These are phyloP conservation scores for Calocera viscosa DNA, from an alignment of 768 basidiomycete species.

Conservation along the genomic window DNA sequence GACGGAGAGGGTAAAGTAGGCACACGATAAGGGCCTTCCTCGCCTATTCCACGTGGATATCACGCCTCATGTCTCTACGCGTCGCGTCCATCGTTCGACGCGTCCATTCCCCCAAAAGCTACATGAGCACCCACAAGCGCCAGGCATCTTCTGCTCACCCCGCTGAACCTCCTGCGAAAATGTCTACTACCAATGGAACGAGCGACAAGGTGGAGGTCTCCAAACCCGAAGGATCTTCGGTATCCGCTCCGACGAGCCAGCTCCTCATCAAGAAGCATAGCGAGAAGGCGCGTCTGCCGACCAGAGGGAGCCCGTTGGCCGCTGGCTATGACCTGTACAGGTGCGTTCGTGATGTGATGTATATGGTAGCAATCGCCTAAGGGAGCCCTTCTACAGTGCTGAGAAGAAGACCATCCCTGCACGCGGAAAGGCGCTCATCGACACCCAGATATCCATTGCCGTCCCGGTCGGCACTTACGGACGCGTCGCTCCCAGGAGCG, in stretches of 20 bases:
- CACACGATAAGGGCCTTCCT: conserved; percentile 3
- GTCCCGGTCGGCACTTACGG: conserved; percentile 91
- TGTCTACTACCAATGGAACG: conserved; percentile 1
- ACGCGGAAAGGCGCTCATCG: conserved; percentile 78
- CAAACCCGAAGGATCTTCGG: neutral
- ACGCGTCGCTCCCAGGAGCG: conserved; percentile 89
- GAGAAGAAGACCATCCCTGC: conserved; percentile 76
- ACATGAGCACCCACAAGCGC: conserved; percentile 8
- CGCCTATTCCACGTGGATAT: conserved; percentile 4
- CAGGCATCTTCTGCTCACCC: conserved; percentile 1
- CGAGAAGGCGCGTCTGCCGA: conserved; percentile 69
- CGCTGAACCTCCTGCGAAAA: neutral
- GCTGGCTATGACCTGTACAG: conserved; percentile 95
- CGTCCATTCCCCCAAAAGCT: neutral
- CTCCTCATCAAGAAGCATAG: conserved; percentile 79
- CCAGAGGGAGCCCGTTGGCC: conserved; percentile 69
- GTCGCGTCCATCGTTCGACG: neutral
- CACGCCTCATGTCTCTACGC: conserved; percentile 7
- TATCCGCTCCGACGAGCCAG: conserved; percentile 9
- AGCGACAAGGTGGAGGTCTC: neutral
- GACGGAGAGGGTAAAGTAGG: neutral
- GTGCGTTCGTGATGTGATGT: conserved; percentile 32
- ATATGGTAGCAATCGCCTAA: neutral
- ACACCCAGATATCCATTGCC: conserved; percentile 86
- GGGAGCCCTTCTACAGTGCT: conserved; percentile 40